Evolutionary conservation across 2,329 filamentous ascomycete genomes (phyloP), one percentile per base, ranked within the genome.

Genomic region (Stachybotrys echinatus): DNA sequence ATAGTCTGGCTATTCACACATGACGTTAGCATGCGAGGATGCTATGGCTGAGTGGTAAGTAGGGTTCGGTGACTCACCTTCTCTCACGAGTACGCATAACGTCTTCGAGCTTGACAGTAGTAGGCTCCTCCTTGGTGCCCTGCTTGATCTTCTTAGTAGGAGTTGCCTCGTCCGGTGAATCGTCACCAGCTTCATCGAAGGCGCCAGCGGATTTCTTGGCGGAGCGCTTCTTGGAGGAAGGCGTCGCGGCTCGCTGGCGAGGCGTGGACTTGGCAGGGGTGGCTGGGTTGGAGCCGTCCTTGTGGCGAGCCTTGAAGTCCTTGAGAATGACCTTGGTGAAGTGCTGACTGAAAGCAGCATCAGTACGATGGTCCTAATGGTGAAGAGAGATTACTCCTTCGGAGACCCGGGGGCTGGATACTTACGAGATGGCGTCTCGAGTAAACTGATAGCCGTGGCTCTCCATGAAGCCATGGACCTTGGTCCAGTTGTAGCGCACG

Each of bases 341-440:
- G 44, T 68, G 69, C 55, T 73, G 70, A 3, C 70, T 73, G 40
- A 40, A 10, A n/a, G 20, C 17, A n/a, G n/a, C n/a, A n/a, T n/a
- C n/a, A n/a, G n/a, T n/a, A n/a, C n/a, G n/a, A n/a, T n/a, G n/a
- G n/a, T n/a, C n/a, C n/a, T n/a, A n/a, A n/a, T n/a, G n/a, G n/a
- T n/a, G n/a, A n/a, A n/a, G n/a, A n/a, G n/a, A n/a, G n/a, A n/a
- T n/a, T n/a, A n/a, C n/a, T n/a, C n/a, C n/a, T n/a, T n/a, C 4
- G 37, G 23, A 12, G n/a, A 22, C 42, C 0, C 10, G 6, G 18
- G 45, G n/a, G 12, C 17, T 7, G 20, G 6, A 27, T 12, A 62
- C 68, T 38, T 57, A 72, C 70, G 58, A 63, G 37, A 72, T 64
- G 31, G 70, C 70, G n/a, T 68, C 66, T 31, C 66, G 64, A 49